Percentiles rank a stretch among this genome's conserved stretches.
Conservation (phyloP, 2,329 filamentous ascomycete genomes). For the Ophiostoma quercus region DNA sequence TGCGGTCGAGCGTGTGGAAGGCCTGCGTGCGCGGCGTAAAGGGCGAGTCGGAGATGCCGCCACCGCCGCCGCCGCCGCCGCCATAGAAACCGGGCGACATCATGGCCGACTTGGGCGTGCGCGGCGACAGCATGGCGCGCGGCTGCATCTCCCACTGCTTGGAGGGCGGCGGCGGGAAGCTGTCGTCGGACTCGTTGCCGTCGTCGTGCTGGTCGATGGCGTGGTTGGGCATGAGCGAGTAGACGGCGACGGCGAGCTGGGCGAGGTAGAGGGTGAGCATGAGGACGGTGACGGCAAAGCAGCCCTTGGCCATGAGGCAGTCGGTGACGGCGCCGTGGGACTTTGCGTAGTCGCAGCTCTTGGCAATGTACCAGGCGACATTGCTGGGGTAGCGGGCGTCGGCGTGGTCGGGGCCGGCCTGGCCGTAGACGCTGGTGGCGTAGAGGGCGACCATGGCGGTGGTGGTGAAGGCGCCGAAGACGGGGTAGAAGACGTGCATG, state of each 20-base stretch:
- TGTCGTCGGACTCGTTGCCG: conserved; percentile 38
- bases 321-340: conserved; percentile 50
- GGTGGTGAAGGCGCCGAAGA: conserved; percentile 57
- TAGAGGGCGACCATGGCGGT: conserved; percentile 56
- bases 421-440: conserved; percentile 61
- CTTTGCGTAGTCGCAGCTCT: conserved; percentile 59
- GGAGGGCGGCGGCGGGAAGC: conserved; percentile 34
- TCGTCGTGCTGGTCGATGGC: conserved; percentile 44
- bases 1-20: conserved; percentile 58
- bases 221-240: conserved; percentile 53
- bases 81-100: background rate
- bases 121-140: conserved; percentile 21
- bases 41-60: conserved; percentile 16
- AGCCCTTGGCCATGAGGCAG: conserved; percentile 63
- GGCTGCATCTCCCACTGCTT: conserved; percentile 46
- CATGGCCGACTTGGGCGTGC: conserved; percentile 10
- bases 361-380: conserved; percentile 69
- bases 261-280: conserved; percentile 59
- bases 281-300: conserved; percentile 58
- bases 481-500: conserved; percentile 65
- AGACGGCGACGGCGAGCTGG: conserved; percentile 56
- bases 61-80: background rate
- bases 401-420: conserved; percentile 67
- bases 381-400: conserved; percentile 58
- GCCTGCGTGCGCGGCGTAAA: conserved; percentile 36